These are phyloP conservation scores for Mucor circinelloides DNA, from an alignment of 371 early-diverging fungal genomes.

Conservation along the genomic window DNA sequence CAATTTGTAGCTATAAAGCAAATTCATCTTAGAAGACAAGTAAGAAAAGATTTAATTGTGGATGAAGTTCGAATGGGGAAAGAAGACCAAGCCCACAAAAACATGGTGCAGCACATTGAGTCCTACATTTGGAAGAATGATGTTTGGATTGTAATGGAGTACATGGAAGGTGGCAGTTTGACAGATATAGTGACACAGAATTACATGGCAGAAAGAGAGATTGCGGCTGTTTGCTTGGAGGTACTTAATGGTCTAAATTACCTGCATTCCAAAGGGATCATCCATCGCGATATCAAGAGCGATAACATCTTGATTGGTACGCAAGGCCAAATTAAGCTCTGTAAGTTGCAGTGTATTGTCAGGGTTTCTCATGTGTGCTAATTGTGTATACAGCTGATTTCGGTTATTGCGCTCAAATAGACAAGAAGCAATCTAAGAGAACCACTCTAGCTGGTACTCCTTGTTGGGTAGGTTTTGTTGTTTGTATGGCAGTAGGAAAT, in stretches of 20 bases:
- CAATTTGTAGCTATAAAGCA: slow-evolving; percentile 83
- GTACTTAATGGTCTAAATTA: slow-evolving; percentile 50
- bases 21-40: slow-evolving; percentile 84
- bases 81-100: slow-evolving; percentile 75
- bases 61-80: slow-evolving; percentile 89
- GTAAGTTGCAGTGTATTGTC: slow-evolving; percentile 27
- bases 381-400: slow-evolving; percentile 66
- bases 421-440: slow-evolving; percentile 65
- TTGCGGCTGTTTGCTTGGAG: slow-evolving; percentile 81
- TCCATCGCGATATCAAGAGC: slow-evolving; percentile 94
- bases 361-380: neutral
- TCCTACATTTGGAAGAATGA: slow-evolving; percentile 75
- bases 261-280: slow-evolving; percentile 84
- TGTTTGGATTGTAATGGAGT: slow-evolving; percentile 89
- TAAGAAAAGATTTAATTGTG: slow-evolving; percentile 87
- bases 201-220: slow-evolving; percentile 85
- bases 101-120: slow-evolving; percentile 86
- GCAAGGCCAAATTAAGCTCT: slow-evolving; percentile 83
- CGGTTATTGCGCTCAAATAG: slow-evolving; percentile 86
- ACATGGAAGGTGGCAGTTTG: slow-evolving; percentile 88
- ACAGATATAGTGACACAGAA: slow-evolving; percentile 82
- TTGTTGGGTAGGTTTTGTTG: slow-evolving; percentile 61
- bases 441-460: slow-evolving; percentile 86
- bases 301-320: slow-evolving; percentile 86
- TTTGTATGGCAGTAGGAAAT: neutral